A percentile compares a stretch with the other conserved stretches of the same genome.
Evolutionary conservation across 2,329 filamentous ascomycete genomes (phyloP).

Genomic region (Penicillium sp.): DNA sequence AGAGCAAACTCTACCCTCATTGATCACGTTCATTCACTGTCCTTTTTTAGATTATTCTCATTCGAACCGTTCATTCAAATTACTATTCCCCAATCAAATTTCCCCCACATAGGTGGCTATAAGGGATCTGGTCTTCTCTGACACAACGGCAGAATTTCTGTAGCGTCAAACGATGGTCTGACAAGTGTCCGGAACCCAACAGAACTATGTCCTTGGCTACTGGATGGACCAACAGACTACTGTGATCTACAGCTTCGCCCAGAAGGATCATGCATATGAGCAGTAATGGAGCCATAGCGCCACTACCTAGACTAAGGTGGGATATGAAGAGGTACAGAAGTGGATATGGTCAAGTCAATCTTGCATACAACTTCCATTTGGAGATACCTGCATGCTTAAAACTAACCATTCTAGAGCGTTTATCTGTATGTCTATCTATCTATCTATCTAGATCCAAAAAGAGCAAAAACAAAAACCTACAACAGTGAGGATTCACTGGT

Average conservation of each 20-base stretch:
- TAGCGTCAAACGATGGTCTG: neutral
- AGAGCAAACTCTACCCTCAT: neutral
- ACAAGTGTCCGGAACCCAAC: neutral
- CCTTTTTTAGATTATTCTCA: neutral
- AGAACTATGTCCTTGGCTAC: neutral
- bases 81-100: neutral
- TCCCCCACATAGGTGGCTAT: neutral
- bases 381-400: neutral
- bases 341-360: neutral
- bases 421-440: neutral
- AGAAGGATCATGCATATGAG: neutral
- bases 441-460: neutral
- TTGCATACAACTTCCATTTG: neutral
- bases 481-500: too few relatives aligned
- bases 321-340: neutral
- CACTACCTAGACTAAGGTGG: neutral
- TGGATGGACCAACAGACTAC: neutral
- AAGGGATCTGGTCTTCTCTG: neutral
- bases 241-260: too few relatives aligned
- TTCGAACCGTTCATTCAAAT: neutral
- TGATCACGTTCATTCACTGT: neutral
- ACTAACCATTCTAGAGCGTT: neutral
- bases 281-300: neutral
- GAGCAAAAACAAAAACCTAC: neutral
- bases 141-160: neutral